Conservation (phyloP, 768 basidiomycete genomes). For the Pilatotrama ljubarskyi region DNA sequence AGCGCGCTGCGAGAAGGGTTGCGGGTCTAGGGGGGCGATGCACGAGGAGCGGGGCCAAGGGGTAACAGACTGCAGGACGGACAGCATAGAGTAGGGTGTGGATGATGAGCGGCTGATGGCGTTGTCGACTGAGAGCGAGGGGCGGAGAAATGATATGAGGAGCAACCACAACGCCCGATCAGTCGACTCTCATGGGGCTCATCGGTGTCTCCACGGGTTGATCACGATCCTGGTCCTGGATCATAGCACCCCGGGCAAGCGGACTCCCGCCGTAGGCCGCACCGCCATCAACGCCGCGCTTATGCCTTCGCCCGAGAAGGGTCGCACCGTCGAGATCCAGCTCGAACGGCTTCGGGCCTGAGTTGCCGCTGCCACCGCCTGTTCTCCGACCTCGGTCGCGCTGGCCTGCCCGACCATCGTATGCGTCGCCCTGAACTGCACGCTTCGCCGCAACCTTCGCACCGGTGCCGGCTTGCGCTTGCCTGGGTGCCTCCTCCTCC, state of each 20-base stretch:
- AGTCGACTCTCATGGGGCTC: constrained; percentile 27
- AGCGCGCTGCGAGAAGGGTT: background rate
- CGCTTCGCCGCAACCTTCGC: constrained; percentile 31
- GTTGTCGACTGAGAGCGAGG: background rate
- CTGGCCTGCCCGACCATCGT: constrained; percentile 70
- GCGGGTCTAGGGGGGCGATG: background rate
- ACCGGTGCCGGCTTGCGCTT: constrained; percentile 34
- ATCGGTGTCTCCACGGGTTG: constrained; percentile 18
- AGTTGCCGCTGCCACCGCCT: constrained; percentile 27
- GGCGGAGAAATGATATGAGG: background rate
- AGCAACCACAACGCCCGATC: background rate
- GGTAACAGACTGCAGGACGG: background rate
- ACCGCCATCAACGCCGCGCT: constrained; percentile 29
- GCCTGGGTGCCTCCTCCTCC: constrained; percentile 48
- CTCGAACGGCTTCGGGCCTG: constrained; percentile 58
- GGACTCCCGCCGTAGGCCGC: constrained; percentile 18
- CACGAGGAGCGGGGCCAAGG: background rate
- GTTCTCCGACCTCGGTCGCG: constrained; percentile 51
- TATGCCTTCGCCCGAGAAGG: constrained; percentile 72
- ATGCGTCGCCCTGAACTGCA: constrained; percentile 31
- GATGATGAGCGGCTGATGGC: background rate
- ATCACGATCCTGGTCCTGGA: background rate
- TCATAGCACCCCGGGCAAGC: constrained; percentile 6
- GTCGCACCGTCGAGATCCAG: constrained; percentile 87
- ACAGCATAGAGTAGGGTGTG: background rate